These are phyloP conservation scores for Albifimbria verrucaria DNA, from an alignment of 2,329 filamentous ascomycete species.

Conservation along the genomic window DNA sequence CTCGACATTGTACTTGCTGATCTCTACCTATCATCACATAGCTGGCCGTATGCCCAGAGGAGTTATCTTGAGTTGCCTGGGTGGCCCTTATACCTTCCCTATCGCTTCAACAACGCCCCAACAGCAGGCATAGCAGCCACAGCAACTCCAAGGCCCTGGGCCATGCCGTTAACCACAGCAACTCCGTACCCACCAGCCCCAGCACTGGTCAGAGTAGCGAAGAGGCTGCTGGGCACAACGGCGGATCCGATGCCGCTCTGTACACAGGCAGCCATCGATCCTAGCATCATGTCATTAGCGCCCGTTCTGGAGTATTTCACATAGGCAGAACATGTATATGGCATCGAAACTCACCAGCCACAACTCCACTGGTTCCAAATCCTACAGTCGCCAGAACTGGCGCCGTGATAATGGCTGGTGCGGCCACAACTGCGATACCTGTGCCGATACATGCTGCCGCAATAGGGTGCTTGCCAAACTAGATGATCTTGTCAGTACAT, in stretches of 20 bases:
- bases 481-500: background rate
- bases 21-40: too few relatives aligned
- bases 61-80: too few relatives aligned
- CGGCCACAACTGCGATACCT: constrained; percentile 2
- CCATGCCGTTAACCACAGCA: constrained; percentile 12
- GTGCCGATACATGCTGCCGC: background rate
- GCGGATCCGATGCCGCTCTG: constrained; percentile 28
- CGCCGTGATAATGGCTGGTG: constrained; percentile 4
- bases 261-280: constrained; percentile 17
- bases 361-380: constrained; percentile 15
- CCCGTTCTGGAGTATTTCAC: background rate
- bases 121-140: background rate
- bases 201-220: constrained; percentile 29
- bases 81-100: too few relatives aligned
- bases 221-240: constrained; percentile 11
- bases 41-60: too few relatives aligned
- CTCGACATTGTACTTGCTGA: too few relatives aligned
- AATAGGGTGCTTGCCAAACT: constrained; percentile 1
- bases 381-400: constrained; percentile 14
- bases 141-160: constrained; percentile 11
- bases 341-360: too few relatives aligned
- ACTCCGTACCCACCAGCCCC: constrained; percentile 23
- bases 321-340: too few relatives aligned
- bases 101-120: too few relatives aligned
- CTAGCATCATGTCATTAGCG: constrained; percentile 8